A percentile compares a stretch with the other conserved stretches of the same genome.
Conservation (phyloP, 2,329 filamentous ascomycete genomes). For the Chaetomium sp. region DNA sequence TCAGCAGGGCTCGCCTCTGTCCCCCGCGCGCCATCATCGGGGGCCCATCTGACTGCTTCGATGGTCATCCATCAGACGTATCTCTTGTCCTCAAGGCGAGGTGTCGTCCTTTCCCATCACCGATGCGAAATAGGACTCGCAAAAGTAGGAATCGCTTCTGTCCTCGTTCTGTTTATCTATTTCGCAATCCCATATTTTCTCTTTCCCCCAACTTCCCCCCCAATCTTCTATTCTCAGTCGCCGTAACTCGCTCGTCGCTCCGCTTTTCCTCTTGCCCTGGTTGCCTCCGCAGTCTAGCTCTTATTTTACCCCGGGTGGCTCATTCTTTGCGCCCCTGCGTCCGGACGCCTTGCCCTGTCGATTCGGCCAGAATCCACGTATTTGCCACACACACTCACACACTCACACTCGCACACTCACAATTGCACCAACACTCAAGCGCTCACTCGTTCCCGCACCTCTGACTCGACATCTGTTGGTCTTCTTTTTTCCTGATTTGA, state of each 20-base stretch:
- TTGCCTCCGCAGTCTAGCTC: not conserved
- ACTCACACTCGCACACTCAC: not conserved
- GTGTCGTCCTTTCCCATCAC: constrained; percentile 13
- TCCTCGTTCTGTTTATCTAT: constrained; percentile 5
- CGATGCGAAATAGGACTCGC: constrained; percentile 8
- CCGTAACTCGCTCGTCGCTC: not conserved
- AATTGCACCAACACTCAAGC: not conserved
- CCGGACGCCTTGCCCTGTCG: not conserved
- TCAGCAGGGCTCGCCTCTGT: constrained; percentile 33
- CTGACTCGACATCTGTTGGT: not conserved
- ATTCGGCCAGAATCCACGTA: not conserved
- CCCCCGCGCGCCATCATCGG: constrained; percentile 15
- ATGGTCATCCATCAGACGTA: constrained; percentile 14
- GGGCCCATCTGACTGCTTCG: constrained; percentile 26
- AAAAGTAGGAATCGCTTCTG: constrained; percentile 11
- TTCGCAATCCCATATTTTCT: too few species aligned
- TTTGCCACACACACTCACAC: not conserved
- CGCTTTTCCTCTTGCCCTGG: not conserved
- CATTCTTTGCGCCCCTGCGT: not conserved
- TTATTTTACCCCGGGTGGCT: not conserved
- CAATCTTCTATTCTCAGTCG: not conserved
- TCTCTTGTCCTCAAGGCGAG: constrained; percentile 9
- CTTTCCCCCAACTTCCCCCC: not conserved
- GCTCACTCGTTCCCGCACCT: not conserved
- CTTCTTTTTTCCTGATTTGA: not conserved